Percentiles rank a stretch among this genome's conserved stretches.
Conservation (phyloP, 345 rosid species). For the Eucalyptus albens region DNA sequence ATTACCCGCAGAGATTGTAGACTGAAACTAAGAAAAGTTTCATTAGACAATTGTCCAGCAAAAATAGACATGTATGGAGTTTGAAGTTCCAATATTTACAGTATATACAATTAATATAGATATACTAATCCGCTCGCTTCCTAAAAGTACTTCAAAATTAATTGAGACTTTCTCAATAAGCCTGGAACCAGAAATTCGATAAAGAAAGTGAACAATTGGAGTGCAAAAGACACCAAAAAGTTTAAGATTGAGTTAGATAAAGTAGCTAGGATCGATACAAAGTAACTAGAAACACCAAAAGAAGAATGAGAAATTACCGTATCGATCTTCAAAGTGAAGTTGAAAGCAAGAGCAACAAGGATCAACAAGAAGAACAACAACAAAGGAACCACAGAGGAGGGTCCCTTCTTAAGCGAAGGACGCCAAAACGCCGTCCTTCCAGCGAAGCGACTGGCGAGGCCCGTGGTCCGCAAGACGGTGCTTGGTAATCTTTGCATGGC, state of each 20-base stretch:
- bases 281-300: not conserved
- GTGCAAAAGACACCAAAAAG: not conserved
- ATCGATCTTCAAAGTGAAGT: not conserved
- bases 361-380: conserved; percentile 1
- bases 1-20: not conserved
- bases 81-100: not conserved
- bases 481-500: not conserved
- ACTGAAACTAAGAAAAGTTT: not conserved
- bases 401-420: not conserved
- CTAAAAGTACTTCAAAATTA: not conserved
- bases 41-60: not conserved
- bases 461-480: not conserved
- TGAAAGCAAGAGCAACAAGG: conserved; percentile 2
- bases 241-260: not conserved
- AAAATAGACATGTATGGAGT: not conserved
- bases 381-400: not conserved
- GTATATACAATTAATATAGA: not conserved
- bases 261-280: not conserved
- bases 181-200: not conserved
- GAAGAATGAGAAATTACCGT: not conserved
- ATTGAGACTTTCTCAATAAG: not conserved
- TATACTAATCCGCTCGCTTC: not conserved
- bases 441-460: not conserved
- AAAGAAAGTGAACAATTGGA: not conserved
- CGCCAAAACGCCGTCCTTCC: not conserved